phyloP scores from a whole-genome alignment of 352 stramenopile species.

The Phytopythium chamaehyphon region DNA sequence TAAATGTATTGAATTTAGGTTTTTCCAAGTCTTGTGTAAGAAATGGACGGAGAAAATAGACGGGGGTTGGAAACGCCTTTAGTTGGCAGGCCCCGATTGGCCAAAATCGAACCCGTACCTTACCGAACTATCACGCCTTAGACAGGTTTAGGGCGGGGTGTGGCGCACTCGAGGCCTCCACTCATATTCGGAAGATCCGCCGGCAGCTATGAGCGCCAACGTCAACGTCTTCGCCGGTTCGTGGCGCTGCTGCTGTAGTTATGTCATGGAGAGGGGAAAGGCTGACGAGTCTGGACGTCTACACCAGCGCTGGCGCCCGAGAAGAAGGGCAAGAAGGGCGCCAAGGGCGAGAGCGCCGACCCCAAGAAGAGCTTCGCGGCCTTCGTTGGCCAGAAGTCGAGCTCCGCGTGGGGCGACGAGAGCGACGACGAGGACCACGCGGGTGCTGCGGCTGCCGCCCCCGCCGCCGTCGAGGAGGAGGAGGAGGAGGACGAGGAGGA shows the following conservation, averaged over 20 bases:
- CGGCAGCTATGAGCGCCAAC: conserved; percentile 30
- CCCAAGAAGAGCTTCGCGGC: conserved; percentile 57
- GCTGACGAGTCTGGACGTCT: not conserved
- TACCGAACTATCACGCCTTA: no score
- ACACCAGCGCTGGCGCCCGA: conserved; percentile 54
- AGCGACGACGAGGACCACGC: conserved; percentile 71
- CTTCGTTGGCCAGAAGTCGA: conserved; percentile 69
- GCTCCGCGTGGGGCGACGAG: conserved; percentile 59
- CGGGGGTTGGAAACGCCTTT: not conserved
- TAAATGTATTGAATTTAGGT: no score
- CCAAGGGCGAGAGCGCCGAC: conserved; percentile 26
- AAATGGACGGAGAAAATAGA: not conserved
- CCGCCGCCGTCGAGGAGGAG: conserved; percentile 27
- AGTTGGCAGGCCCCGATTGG: conserved; percentile 5
- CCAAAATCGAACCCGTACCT: no score
- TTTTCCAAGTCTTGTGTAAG: no score
- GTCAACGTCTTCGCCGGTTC: conserved; percentile 35
- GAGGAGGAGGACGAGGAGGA: conserved; percentile 35
- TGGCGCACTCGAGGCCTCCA: no score
- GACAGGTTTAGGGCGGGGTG: no score
- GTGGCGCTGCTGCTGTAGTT: not conserved
- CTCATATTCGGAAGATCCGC: not conserved
- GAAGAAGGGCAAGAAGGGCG: conserved; percentile 68
- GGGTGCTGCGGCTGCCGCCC: conserved; percentile 10
- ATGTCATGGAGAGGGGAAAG: not conserved